Evolutionary conservation across 2,329 filamentous ascomycete genomes (phyloP), one percentile per base, ranked within the genome.

Genomic region (Phaeoacremonium minimum): DNA sequence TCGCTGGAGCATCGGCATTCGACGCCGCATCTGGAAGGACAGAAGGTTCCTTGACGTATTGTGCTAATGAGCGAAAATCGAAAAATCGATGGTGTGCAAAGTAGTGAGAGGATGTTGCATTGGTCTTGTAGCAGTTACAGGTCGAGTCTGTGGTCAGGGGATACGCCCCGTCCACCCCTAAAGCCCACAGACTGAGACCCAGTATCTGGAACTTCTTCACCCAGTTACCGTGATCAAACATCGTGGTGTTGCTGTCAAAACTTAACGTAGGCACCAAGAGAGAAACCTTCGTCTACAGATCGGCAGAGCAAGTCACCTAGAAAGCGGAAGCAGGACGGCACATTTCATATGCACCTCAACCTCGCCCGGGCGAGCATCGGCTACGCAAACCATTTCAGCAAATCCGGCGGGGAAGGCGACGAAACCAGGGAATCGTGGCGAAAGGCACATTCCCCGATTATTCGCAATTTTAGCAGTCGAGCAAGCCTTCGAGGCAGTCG

Each of bases 41-140:
- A 18, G 33, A 32, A 2, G 60, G 50, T 4, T 57, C 52, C 4
- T 45, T 45, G 43, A 48, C 52, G 33, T 60, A 54, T 26, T 57
- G 46, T 4, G 41, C 36, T 28, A 57, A 53, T 4, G 50, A 47
- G 30, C 60, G 52, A 41, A 63, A 64, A 46, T 63, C 60, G 44
- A 60, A 63, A 49, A 64, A 62, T 30, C 55, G 47, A 46, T 64
- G 60, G 20, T 51, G 51, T 22, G 46, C 54, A 36, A 60, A 63
- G 44, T 57, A 62, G 39, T 53, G 48, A 18, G 50, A 31, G 33
- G 45, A 51, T 16, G 52, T 59, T 14, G 49, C 51, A 40, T 62
- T 61, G 43, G 60, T 64, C 35, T 53, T 47, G 38, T 58, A 64
- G 45, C 60, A 64, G 38, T 55, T 44, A 45, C 60, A 64, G 36